Conservation (phyloP, 1,284 basidiomycete genomes). For the Cryptococcus amylolentus region DNA sequence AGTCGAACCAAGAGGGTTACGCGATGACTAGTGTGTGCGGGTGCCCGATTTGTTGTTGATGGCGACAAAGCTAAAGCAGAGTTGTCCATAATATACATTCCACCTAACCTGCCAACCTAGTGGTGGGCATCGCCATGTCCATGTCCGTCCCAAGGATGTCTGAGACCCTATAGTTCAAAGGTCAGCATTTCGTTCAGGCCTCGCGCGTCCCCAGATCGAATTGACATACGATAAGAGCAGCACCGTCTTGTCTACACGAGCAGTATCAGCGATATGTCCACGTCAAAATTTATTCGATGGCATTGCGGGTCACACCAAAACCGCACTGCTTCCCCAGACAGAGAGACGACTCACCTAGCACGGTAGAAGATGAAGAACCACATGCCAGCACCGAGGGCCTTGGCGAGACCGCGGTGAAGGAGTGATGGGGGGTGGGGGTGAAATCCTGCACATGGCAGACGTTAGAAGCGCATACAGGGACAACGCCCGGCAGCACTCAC, state of each 20-base stretch:
- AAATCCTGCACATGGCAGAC: constrained; percentile 57
- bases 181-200: not conserved
- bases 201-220: not conserved
- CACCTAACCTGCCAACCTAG: constrained; percentile 9
- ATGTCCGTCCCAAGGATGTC: constrained; percentile 56
- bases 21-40: no score
- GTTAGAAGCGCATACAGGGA: no score
- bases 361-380: constrained; percentile 99
- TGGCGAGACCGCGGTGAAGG: constrained; percentile 71
- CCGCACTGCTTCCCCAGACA: not conserved
- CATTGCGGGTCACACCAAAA: not conserved
- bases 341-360: constrained; percentile 63
- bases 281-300: not conserved
- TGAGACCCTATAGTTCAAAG: constrained; percentile 46
- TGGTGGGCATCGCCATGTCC: constrained; percentile 40
- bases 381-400: constrained; percentile 84
- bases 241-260: constrained; percentile 52
- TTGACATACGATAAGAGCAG: constrained; percentile 52
- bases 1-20: no score
- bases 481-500: constrained; percentile 10
- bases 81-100: no score
- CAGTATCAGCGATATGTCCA: constrained; percentile 7
- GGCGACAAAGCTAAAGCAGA: no score
- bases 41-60: no score
- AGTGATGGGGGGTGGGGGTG: constrained; percentile 77